Conservation (phyloP, 73 alveolate genomes). For the Stentor roeselii region DNA sequence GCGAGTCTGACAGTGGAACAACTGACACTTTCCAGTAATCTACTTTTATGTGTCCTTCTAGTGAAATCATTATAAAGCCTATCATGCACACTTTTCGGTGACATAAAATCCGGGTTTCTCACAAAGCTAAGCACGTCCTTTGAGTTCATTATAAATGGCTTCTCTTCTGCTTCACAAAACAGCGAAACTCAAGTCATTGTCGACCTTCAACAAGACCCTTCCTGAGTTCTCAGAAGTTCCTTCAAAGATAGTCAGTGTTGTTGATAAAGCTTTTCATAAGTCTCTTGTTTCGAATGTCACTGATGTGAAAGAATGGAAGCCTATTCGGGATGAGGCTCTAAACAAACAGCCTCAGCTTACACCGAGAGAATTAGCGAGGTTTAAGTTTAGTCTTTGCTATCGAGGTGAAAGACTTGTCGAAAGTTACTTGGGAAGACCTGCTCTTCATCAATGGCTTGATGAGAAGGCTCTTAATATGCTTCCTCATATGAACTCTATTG, state of each 20-base stretch:
- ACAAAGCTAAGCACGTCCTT: not conserved
- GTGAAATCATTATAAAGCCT: not conserved
- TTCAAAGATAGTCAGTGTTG: not conserved
- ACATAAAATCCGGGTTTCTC: not conserved
- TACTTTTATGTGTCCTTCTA: not conserved
- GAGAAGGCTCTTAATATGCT: not conserved
- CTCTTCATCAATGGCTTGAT: slow-evolving; percentile 9
- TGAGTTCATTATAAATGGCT: slow-evolving; percentile 7
- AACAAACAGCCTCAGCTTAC: slow-evolving; percentile 13
- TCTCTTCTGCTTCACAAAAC: not conserved
- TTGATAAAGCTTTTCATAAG: not conserved
- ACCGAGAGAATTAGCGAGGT: slow-evolving; percentile 23
- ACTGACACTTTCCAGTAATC: not conserved
- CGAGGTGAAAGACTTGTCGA: not conserved
- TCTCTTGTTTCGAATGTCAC: not conserved
- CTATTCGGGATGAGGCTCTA: slow-evolving; percentile 6
- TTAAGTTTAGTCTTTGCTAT: not conserved
- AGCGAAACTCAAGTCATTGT: not conserved
- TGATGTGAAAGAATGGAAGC: slow-evolving; percentile 11
- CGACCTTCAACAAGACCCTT: not conserved
- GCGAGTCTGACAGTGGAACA: not conserved
- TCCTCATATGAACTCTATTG: slow-evolving; percentile 14
- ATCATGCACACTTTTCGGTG: not conserved
- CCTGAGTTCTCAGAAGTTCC: slow-evolving; percentile 22
- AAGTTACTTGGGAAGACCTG: slow-evolving; percentile 10